phyloP scores from a whole-genome alignment of 2,329 filamentous ascomycete species.

The Epichloe festucae region DNA sequence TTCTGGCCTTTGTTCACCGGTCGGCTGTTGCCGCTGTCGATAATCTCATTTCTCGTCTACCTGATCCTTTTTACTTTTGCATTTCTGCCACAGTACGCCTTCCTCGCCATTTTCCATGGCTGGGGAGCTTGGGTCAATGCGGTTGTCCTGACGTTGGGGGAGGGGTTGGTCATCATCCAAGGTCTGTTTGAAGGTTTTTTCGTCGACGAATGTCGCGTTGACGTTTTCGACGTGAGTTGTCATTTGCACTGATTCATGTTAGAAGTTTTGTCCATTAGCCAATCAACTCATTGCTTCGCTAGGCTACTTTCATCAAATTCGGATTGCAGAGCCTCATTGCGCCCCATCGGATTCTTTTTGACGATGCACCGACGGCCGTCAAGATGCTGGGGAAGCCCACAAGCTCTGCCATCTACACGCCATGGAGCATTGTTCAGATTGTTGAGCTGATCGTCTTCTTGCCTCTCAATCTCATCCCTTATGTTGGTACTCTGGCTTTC shows the following conservation, averaged over 20 bases:
- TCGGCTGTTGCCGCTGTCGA: constrained; percentile 64
- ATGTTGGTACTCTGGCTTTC: constrained; percentile 73
- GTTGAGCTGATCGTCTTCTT: constrained; percentile 67
- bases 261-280: not conserved
- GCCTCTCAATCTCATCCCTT: constrained; percentile 78
- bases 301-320: constrained; percentile 63
- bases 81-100: constrained; percentile 79
- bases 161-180: constrained; percentile 58
- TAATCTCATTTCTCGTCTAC: constrained; percentile 75
- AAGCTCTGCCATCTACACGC: constrained; percentile 63
- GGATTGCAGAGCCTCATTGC: constrained; percentile 57
- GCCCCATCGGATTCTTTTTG: constrained; percentile 50
- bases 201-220: constrained; percentile 65
- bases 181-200: constrained; percentile 68
- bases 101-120: constrained; percentile 81
- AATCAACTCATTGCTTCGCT: not conserved
- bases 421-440: constrained; percentile 86
- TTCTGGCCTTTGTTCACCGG: constrained; percentile 71
- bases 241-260: not conserved
- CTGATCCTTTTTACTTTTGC: constrained; percentile 77
- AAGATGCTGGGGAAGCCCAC: constrained; percentile 75
- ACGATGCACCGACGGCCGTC: constrained; percentile 58
- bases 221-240: constrained; percentile 64
- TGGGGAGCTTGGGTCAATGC: constrained; percentile 82
- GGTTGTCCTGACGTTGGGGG: constrained; percentile 74